These are phyloP conservation scores for Xylaria sp. DNA, from an alignment of 2,329 filamentous ascomycete genomes.

Conservation along the genomic window DNA sequence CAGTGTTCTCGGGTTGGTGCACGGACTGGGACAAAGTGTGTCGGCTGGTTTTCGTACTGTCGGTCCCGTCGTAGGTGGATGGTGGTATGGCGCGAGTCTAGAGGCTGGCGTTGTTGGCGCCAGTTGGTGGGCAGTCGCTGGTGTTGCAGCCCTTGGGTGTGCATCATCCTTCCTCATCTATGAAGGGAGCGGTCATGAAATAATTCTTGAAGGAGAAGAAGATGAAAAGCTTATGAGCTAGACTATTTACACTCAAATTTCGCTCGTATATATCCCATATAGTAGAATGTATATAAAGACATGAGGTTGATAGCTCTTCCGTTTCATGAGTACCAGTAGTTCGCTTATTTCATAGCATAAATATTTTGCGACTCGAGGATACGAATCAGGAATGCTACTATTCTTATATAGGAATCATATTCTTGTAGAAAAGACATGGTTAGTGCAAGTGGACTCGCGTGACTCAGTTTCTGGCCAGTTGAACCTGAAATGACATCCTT, in stretches of 20 bases:
- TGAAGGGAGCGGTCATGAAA: slow-evolving; percentile 72
- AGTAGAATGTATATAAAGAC: background rate
- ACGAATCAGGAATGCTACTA: no score
- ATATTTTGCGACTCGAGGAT: no score
- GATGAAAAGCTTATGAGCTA: slow-evolving; percentile 37
- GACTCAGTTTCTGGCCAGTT: no score
- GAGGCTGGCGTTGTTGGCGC: slow-evolving; percentile 58
- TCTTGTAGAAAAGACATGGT: background rate
- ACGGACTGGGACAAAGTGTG: slow-evolving; percentile 63
- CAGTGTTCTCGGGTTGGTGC: slow-evolving; percentile 66
- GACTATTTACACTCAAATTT: background rate
- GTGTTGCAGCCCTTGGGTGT: slow-evolving; percentile 66
- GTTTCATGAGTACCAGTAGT: background rate
- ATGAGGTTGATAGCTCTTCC: background rate
- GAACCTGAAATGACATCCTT: background rate
- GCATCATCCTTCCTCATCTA: slow-evolving; percentile 68
- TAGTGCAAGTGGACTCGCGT: background rate
- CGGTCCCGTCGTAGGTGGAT: slow-evolving; percentile 61
- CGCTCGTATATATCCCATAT: background rate
- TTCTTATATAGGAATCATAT: background rate
- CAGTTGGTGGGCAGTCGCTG: slow-evolving; percentile 60
- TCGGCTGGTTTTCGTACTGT: slow-evolving; percentile 61
- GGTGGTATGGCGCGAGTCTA: slow-evolving; percentile 58
- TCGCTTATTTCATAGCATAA: no score
- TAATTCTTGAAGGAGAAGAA: slow-evolving; percentile 55